Base-by-base conservation (phyloP, 106 monocot genomes). In the Platanthera guangdongensis region DNA sequence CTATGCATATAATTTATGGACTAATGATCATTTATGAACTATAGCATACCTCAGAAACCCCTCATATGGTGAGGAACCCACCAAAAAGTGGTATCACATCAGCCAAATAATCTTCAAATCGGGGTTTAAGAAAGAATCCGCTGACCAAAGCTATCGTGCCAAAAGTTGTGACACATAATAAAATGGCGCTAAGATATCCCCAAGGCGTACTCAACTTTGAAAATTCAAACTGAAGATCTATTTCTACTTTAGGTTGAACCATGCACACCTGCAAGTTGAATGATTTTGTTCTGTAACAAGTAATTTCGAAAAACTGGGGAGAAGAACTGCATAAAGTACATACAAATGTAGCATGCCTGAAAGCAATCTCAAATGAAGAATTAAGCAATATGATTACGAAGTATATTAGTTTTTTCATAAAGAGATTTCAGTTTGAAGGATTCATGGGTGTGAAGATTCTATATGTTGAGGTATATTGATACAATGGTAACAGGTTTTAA, bases 131-230 rank as follows among this genome's bases (percentile, higher is more conserved):
- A 75, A 94, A 91, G 78, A 94, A 94, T 45, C 94, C 94, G 48
- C 94, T 94, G 81, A 91, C 89, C 79, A 94, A 76, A 57, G 94
- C 94, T 57, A 91, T 91, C 9, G 94, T 94, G 39, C 94, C 94
- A 78, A 94, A 89, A 18, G 91, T 94, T 50, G 94, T 78, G 25
- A 94, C 88, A 39, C 85, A 80, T 74, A 94, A 74, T 72, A 64
- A 64, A 39, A 82, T 51, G 47, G 94, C 87, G 73, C 89, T 85
- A 11, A 91, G 22, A 62, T 94, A 94, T 51, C 94, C 94, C 86
- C 80, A 91, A 63, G 85, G 86, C 52, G 86, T 91, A 72, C 91
- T 94, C 73, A 94, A 76, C n/a, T 81, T 88, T 73, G 88, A 83
- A 16, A 74, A 64, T 71, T 94, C 94, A 76, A 94, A 87, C 57